Base-by-base conservation (phyloP, 164 flowering plant genomes). In the Stephania cephalantha region DNA sequence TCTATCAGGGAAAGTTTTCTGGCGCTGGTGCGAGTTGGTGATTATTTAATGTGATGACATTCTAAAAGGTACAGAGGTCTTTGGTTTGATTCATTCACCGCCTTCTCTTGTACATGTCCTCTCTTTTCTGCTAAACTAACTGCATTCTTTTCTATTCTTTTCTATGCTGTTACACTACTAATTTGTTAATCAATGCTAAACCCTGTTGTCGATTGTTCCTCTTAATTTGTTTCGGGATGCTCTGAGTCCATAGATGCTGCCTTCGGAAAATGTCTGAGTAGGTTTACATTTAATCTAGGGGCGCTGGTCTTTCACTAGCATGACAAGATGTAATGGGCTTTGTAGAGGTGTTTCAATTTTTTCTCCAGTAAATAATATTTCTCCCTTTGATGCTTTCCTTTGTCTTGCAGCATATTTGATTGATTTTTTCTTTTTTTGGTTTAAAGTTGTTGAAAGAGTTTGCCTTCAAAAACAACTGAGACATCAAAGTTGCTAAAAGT, bases 1-100 rank as follows among this genome's bases (percentile, higher is more conserved):
- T 71, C 52, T 73, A 48, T 68, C 85, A 79, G 76, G 84, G 70
- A 67, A 42, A 69, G 65, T 69, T 61, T 82, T 61, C 61, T 67
- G 75, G 76, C 74, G 78, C 76, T 71, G 74, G 71, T 68, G 76
- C 52, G 71, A 69, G 31, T 44, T 67, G 52, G 48, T 73, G 76
- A 79, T 73, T 67, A 22, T 25, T 15, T 74, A n/a, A 71, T 77
- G 77, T 80, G 74, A 71, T 58, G 72, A 67, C 17, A 48, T 73
- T 73, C 55, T 61, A 61, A 17, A 70, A 72, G 45, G 50, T 30
- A 58, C 53, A 17, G 45, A 70, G 71, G 71, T 44, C 63, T 20
- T 11, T 50, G 50, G 53, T 70, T 63, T 22, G 52, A 68, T 30
- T 70, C 73, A 25, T 61, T 73, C 22, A 11, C 42, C 64, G 20